Evolutionary conservation across 441 rosid genomes (phyloP), one percentile per base, ranked within the genome.

Genomic region (Pelargonium myrrhifolium): DNA sequence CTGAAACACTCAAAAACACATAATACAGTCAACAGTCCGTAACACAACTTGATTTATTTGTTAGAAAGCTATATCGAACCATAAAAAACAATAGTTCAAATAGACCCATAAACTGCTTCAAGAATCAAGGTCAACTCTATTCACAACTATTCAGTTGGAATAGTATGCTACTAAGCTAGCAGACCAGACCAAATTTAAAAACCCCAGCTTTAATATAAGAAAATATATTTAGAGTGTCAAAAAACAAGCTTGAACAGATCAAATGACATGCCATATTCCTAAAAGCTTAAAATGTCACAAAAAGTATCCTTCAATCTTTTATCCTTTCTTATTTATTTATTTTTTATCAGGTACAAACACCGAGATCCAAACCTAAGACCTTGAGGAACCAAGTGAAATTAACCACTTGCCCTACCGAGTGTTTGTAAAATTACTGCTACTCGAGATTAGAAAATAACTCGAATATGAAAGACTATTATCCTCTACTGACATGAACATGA

Each of bases 1-100:
- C 98, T 95, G 87, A 68, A 70, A 61, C 15, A 65, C n/a, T 68
- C 2, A 26, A 10, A 43, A 49, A 14, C 15, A 21, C 56, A 51
- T 4, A 51, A 51, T 21, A 71, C 56, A n/a, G 4, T 62, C 45
- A 43, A 49, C 37, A 49, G 62, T 58, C 14, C 22, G 62, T 21
- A 11, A 35, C 15, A 11, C 35, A 58, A 22, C 61, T 18, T 56
- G 61, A 56, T 56, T 9, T 20, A 56, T 56, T 56, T 56, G 2
- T 21, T 20, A 56, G 0, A 20, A 56, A 20, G 61, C 28, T 21
- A 55, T 7, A 17, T 5, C 60, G 18, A 55, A 7, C 60, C 60
- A 55, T 22, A 55, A 4, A 17, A 55, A 55, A 55, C 60, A 18
- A 17, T 18, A 55, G 17, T 55, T 8, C 60, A 55, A 55, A 17